Evolutionary conservation across 805 yeast species (phyloP).

Genomic region (Candida sanyiensis): DNA sequence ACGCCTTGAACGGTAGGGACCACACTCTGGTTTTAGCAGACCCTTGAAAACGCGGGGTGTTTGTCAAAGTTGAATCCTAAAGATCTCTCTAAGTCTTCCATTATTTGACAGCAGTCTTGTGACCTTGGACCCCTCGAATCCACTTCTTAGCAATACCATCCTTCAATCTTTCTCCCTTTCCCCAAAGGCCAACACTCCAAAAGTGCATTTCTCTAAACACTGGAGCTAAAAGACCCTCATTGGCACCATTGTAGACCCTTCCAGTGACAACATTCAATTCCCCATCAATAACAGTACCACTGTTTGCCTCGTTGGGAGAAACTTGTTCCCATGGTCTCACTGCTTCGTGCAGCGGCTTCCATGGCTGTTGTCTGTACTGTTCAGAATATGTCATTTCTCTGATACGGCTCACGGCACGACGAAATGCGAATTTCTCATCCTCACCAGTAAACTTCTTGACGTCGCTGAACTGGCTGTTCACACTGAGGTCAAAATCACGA

Average conservation of each 20-base stretch:
- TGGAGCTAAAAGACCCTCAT: constrained; percentile 31
- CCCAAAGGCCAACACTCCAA: constrained; percentile 69
- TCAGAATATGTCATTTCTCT: constrained; percentile 51
- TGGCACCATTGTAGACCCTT: constrained; percentile 13
- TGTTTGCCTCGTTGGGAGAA: constrained; percentile 15
- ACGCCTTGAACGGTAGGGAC: too few species aligned
- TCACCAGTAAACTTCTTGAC: constrained; percentile 64
- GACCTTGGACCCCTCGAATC: too few species aligned
- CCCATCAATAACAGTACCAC: constrained; percentile 10
- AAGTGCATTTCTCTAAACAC: constrained; percentile 43
- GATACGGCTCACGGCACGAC: constrained; percentile 63
- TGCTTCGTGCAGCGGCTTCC: constrained; percentile 48
- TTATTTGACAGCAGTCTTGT: too few species aligned
- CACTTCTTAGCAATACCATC: constrained; percentile 53
- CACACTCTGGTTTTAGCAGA: too few species aligned
- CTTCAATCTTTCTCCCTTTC: constrained; percentile 41
- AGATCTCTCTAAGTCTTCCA: too few species aligned
- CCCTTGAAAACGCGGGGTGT: too few species aligned
- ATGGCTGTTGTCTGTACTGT: constrained; percentile 45
- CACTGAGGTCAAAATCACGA: constrained; percentile 18
- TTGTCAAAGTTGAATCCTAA: too few species aligned
- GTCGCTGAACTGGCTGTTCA: constrained; percentile 37
- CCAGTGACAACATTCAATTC: constrained; percentile 25
- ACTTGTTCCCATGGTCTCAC: constrained; percentile 55
- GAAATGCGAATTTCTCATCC: constrained; percentile 69